Conservation (phyloP, 2,329 filamentous ascomycete species). For the Talaromyces amestolkiae region DNA sequence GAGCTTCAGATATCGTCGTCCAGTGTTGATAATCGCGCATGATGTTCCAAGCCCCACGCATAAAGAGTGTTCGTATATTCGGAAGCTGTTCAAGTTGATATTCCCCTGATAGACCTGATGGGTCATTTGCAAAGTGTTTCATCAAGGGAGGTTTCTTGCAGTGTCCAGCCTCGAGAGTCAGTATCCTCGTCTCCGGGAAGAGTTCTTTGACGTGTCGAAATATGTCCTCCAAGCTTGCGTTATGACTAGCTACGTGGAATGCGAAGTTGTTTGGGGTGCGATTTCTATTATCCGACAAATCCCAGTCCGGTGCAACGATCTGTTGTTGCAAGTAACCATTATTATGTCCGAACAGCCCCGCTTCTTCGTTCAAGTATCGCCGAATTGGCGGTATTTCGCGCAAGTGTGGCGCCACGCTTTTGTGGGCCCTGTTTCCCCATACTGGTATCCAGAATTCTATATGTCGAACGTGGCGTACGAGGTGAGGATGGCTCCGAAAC, state of each 20-base stretch:
- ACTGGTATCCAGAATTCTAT: slow-evolving; percentile 77
- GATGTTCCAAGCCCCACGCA: slow-evolving; percentile 75
- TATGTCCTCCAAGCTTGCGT: slow-evolving; percentile 68
- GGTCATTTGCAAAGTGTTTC: slow-evolving; percentile 50
- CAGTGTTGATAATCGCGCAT: slow-evolving; percentile 65
- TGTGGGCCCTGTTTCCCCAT: slow-evolving; percentile 56
- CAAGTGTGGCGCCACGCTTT: slow-evolving; percentile 45
- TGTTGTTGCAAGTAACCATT: slow-evolving; percentile 1
- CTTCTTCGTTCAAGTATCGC: slow-evolving; percentile 27
- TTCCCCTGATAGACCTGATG: slow-evolving; percentile 28
- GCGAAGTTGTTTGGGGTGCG: slow-evolving; percentile 28
- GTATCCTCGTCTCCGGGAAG: slow-evolving; percentile 61
- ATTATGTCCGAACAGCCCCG: slow-evolving; percentile 22
- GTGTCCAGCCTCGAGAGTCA: slow-evolving; percentile 75
- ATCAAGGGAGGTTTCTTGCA: slow-evolving; percentile 72
- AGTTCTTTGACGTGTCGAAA: slow-evolving; percentile 61
- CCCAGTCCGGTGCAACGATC: slow-evolving; percentile 24
- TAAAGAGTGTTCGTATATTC: slow-evolving; percentile 65
- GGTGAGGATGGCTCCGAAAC: slow-evolving; percentile 58
- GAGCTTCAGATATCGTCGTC: slow-evolving; percentile 57
- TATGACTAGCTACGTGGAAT: slow-evolving; percentile 50
- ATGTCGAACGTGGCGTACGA: slow-evolving; percentile 65
- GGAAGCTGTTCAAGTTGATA: slow-evolving; percentile 49
- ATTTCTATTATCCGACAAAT: slow-evolving; percentile 26
- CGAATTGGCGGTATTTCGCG: slow-evolving; percentile 27